Evolutionary conservation across 768 basidiomycete genomes (phyloP).

Genomic region (Auricularia heimuer): DNA sequence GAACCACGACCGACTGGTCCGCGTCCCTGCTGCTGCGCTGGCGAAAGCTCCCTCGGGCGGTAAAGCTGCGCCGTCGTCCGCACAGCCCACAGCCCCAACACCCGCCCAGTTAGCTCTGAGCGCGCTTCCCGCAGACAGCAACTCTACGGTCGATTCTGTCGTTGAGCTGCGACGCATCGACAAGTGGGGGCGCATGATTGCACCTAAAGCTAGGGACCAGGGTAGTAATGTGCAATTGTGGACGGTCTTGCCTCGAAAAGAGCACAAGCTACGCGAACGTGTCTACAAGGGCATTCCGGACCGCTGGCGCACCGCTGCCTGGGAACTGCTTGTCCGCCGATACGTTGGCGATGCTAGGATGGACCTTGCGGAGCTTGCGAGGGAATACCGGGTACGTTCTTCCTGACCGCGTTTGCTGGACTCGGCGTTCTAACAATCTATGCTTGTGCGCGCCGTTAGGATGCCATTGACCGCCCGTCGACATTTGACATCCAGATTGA

Average conservation of each 20-base stretch:
- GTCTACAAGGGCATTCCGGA: constrained; percentile 96
- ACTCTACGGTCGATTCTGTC: constrained; percentile 34
- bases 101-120: constrained; percentile 32
- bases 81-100: constrained; percentile 30
- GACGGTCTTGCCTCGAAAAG: constrained; percentile 56
- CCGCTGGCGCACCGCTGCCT: constrained; percentile 86
- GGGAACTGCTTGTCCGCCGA: constrained; percentile 69
- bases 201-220: constrained; percentile 51
- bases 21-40: constrained; percentile 53
- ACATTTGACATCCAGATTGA: constrained; percentile 95
- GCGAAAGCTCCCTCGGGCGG: constrained; percentile 45
- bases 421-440: too few species aligned
- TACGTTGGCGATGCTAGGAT: constrained; percentile 28
- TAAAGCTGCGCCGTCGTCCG: constrained; percentile 18
- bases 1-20: constrained; percentile 70
- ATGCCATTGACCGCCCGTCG: constrained; percentile 68
- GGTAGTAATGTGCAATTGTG: constrained; percentile 74
- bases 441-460: constrained; percentile 36
- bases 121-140: constrained; percentile 36
- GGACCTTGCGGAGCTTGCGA: constrained; percentile 26
- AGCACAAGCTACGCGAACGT: constrained; percentile 57
- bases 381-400: constrained; percentile 20
- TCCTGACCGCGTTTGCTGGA: background rate
- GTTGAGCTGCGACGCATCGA: constrained; percentile 62
- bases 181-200: constrained; percentile 93